Evolutionary conservation across 2,329 filamentous ascomycete genomes (phyloP).

Genomic region (Cercospora berteroae): DNA sequence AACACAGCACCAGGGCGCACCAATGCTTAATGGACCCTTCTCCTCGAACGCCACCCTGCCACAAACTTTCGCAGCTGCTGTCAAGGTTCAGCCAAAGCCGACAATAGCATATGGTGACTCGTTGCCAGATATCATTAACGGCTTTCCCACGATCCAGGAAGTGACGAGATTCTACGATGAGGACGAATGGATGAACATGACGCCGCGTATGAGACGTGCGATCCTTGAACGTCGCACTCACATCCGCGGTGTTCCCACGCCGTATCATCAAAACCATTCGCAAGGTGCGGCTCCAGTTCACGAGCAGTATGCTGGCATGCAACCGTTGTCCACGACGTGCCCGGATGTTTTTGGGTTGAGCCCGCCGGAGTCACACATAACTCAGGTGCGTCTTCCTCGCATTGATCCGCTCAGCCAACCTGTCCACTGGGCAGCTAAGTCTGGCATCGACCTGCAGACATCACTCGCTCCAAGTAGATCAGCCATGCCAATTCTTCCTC

Average conservation of each 20-base stretch:
- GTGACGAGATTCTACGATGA: conserved; percentile 11
- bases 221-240: conserved; percentile 7
- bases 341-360: conserved; percentile 5
- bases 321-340: background rate
- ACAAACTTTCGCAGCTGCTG: background rate
- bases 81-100: conserved; percentile 12
- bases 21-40: background rate
- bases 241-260: background rate
- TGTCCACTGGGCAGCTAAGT: conserved; percentile 24
- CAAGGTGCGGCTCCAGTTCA: background rate
- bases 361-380: conserved; percentile 17
- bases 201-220: background rate
- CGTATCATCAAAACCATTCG: background rate
- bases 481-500: background rate
- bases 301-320: background rate
- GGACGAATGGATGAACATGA: conserved; percentile 12
- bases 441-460: conserved; percentile 14
- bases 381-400: conserved; percentile 23
- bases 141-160: background rate
- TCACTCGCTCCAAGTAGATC: conserved; percentile 22
- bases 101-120: background rate
- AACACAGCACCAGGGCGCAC: background rate
- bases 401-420: conserved; percentile 19
- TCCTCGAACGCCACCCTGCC: background rate
- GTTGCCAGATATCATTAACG: background rate